Percentiles rank a stretch among this genome's conserved stretches.
Conservation (phyloP, 2,329 filamentous ascomycete species). For the Phaeoacremonium minimum region DNA sequence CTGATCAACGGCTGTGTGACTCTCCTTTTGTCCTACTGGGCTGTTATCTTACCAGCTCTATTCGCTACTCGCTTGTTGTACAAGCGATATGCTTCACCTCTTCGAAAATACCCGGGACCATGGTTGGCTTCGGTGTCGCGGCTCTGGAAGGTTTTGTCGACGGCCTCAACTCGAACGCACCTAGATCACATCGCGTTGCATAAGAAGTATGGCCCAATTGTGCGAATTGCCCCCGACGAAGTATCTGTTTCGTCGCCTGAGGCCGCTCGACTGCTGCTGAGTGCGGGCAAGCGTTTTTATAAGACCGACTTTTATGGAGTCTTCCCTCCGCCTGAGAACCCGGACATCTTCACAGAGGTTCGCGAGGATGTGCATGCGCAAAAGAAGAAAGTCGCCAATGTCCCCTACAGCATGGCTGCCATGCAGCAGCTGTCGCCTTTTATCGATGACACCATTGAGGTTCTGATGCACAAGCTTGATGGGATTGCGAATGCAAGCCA, state of each 20-base stretch:
- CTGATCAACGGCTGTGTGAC: conserved; percentile 13
- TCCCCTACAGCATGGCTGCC: conserved; percentile 47
- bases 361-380: conserved; percentile 49
- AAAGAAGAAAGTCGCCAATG: conserved; percentile 49
- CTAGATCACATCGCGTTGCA: conserved; percentile 39
- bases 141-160: conserved; percentile 36
- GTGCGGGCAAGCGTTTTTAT: conserved; percentile 46
- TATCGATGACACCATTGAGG: conserved; percentile 46
- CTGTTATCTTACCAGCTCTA: conserved; percentile 16
- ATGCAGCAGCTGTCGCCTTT: conserved; percentile 48
- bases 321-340: conserved; percentile 52
- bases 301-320: conserved; percentile 50
- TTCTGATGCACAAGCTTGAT: conserved; percentile 36
- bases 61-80: conserved; percentile 21
- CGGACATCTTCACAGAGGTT: conserved; percentile 54
- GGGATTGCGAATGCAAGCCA: conserved; percentile 21
- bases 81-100: conserved; percentile 26
- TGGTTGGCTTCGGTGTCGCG: conserved; percentile 26
- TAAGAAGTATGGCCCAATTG: conserved; percentile 38
- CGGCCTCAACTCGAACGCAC: conserved; percentile 31
- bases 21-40: conserved; percentile 21
- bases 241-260: conserved; percentile 40
- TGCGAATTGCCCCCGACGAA: conserved; percentile 45
- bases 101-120: conserved; percentile 28
- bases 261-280: conserved; percentile 37